These are phyloP conservation scores for Colletotrichum sp. DNA, from an alignment of 2,329 filamentous ascomycete genomes.

Conservation along the genomic window DNA sequence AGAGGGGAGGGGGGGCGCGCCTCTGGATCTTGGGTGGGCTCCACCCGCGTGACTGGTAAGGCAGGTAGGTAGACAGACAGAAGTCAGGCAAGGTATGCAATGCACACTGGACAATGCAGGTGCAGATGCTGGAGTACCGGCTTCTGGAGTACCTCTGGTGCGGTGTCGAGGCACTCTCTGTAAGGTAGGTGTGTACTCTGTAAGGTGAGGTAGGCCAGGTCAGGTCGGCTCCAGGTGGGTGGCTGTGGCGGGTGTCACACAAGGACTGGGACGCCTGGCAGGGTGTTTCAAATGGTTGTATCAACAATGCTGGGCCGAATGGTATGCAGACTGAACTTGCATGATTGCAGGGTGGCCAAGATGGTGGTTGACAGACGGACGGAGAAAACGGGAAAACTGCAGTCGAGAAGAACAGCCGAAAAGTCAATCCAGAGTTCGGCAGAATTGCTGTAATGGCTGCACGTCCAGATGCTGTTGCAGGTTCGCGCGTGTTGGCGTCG, in stretches of 20 bases:
- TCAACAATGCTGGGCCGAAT: conserved; percentile 29
- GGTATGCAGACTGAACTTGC: conserved; percentile 21
- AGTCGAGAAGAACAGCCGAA: neutral
- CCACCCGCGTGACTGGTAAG: conserved; percentile 11
- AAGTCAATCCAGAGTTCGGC: conserved; percentile 1
- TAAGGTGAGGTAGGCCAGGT: neutral
- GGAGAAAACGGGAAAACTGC: neutral
- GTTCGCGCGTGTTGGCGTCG: conserved; percentile 2
- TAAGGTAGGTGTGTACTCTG: neutral
- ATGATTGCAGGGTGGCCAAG: conserved; percentile 22
- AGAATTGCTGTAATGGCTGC: neutral
- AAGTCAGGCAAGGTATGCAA: neutral
- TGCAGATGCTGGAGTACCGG: neutral
- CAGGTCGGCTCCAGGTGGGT: conserved; percentile 8
- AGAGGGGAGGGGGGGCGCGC: neutral
- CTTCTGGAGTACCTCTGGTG: neutral
- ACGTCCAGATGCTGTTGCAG: neutral
- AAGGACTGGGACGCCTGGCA: conserved; percentile 20
- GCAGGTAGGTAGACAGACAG: neutral
- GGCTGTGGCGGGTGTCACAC: conserved; percentile 19
- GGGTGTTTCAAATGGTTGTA: conserved; percentile 28
- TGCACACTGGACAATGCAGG: neutral
- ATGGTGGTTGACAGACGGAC: neutral
- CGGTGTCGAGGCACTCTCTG: neutral
- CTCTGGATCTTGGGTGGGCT: conserved; percentile 13